Conservation (phyloP, 768 basidiomycete species). For the Lactarius sanguifluus region DNA sequence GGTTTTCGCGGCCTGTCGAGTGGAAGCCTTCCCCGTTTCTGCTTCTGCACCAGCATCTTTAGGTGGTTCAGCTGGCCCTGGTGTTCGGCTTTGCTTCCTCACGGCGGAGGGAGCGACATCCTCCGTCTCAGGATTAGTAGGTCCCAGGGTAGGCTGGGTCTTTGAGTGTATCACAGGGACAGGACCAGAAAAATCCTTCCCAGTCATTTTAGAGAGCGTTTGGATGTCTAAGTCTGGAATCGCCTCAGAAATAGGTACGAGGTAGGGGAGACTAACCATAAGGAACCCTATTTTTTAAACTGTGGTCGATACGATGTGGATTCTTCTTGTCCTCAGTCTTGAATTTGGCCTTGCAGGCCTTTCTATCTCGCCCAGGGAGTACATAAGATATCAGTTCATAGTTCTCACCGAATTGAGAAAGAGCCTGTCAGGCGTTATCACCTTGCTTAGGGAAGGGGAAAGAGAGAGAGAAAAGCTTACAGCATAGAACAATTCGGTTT, state of each 20-base stretch:
- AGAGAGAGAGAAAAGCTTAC: conserved; percentile 44
- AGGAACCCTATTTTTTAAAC: conserved; percentile 71
- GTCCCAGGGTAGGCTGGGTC: conserved; percentile 38
- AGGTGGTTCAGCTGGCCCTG: conserved; percentile 15
- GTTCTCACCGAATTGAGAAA: conserved; percentile 88
- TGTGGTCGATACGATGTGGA: conserved; percentile 68
- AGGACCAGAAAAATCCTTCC: conserved; percentile 83
- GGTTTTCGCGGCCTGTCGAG: conserved; percentile 19
- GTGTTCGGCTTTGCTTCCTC: conserved; percentile 27
- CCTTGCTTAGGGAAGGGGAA: not conserved
- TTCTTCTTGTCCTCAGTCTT: conserved; percentile 86
- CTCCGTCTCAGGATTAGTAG: conserved; percentile 26
- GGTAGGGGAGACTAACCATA: conserved; percentile 56
- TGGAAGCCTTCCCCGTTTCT: conserved; percentile 10
- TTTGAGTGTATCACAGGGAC: conserved; percentile 62
- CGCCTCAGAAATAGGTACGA: conserved; percentile 1
- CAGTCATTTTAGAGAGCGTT: conserved; percentile 75
- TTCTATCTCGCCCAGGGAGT: conserved; percentile 80
- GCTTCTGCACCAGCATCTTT: conserved; percentile 11
- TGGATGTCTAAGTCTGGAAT: conserved; percentile 54
- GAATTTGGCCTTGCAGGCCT: conserved; percentile 92
- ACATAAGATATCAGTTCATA: conserved; percentile 89
- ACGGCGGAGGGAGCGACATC: not conserved
- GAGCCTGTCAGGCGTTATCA: conserved; percentile 53
- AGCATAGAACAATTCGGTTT: conserved; percentile 85